Base-by-base conservation (phyloP, 768 basidiomycete species). In the Floccularia luteovirens region DNA sequence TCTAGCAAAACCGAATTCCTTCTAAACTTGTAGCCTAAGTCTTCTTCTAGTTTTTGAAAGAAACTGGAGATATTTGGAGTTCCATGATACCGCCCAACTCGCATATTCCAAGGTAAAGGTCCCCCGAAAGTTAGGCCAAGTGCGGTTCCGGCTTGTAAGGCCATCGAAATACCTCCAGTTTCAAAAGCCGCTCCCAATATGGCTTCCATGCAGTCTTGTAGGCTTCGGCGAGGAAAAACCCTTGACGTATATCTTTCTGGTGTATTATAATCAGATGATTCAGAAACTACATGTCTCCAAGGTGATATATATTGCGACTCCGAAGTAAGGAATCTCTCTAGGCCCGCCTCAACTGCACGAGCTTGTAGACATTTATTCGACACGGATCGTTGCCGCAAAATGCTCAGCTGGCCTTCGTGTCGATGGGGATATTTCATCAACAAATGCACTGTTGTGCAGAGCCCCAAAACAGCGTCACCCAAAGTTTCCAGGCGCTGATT, bases 201-300 rank as follows among this genome's bases (percentile, higher is more conserved):
- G 0, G 91, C 83, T 55, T 93, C 91, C 79, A 90, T 86, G 52
- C 84, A 90, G 52, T 93, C 90, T 52, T 89, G 86, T 46, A 93
- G 58, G 49, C 83, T 79, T 41, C 87, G 62, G 20, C 86, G 70
- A 3, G 82, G 76, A 42, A 79, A 74, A 25, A 59, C 58, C 24
- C 82, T 70, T 39, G 39, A 47, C n/a, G 66, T 65, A 32, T 43
- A 59, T 32, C 69, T 59, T 16, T 31, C 34, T 7, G 55, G 46
- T 31, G 41, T 43, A 41, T 34, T 36, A 42, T 37, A 11, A 24
- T 36, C 19, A 37, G 38, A 31, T 57, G 52, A 23, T 58, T 66
- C 58, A 0, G 67, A 47, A 27, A 72, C 51, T 4, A 65, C 62
- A 39, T 77, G 76, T 22, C 72, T 64, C 87, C 89, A 93, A 16